A percentile compares a stretch with the other conserved stretches of the same genome.
Evolutionary conservation across 2,329 filamentous ascomycete genomes (phyloP).

Genomic region (Aspergillus hortae): DNA sequence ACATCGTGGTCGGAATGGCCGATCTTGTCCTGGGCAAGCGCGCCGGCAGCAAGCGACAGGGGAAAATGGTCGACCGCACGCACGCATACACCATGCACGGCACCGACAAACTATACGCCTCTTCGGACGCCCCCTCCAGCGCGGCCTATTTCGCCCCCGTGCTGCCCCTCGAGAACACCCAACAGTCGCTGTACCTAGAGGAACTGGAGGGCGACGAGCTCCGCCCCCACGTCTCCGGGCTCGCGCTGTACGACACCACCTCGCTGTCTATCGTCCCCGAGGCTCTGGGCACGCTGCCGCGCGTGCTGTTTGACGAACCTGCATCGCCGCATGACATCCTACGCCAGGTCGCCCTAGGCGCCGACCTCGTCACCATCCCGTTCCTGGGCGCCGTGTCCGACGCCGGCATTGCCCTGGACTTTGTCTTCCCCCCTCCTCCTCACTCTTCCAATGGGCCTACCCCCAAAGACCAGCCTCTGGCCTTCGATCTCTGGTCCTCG

Average conservation of each 20-base stretch:
- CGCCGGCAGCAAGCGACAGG: slow-evolving; percentile 67
- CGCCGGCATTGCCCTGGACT: slow-evolving; percentile 77
- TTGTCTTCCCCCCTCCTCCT: slow-evolving; percentile 62
- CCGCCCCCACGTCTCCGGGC: slow-evolving; percentile 56
- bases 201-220: slow-evolving; percentile 62
- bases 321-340: slow-evolving; percentile 73
- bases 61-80: slow-evolving; percentile 82
- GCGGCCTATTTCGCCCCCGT: slow-evolving; percentile 63
- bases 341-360: slow-evolving; percentile 68
- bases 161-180: slow-evolving; percentile 68
- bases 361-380: slow-evolving; percentile 75
- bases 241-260: slow-evolving; percentile 75
- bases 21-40: slow-evolving; percentile 63
- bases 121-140: slow-evolving; percentile 25
- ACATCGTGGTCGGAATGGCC: slow-evolving; percentile 74
- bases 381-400: slow-evolving; percentile 75
- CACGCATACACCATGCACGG: slow-evolving; percentile 76
- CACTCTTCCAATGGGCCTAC: slow-evolving; percentile 10
- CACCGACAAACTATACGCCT: slow-evolving; percentile 45
- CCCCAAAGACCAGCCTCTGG: slow-evolving; percentile 51
- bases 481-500: slow-evolving; percentile 71
- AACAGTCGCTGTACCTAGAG: slow-evolving; percentile 77
- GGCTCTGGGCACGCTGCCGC: slow-evolving; percentile 61
- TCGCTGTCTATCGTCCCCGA: slow-evolving; percentile 65
- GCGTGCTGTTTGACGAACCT: slow-evolving; percentile 69